Evolutionary conservation across 306 rosid genomes (phyloP).

Genomic region (Sesbania bispinosa): DNA sequence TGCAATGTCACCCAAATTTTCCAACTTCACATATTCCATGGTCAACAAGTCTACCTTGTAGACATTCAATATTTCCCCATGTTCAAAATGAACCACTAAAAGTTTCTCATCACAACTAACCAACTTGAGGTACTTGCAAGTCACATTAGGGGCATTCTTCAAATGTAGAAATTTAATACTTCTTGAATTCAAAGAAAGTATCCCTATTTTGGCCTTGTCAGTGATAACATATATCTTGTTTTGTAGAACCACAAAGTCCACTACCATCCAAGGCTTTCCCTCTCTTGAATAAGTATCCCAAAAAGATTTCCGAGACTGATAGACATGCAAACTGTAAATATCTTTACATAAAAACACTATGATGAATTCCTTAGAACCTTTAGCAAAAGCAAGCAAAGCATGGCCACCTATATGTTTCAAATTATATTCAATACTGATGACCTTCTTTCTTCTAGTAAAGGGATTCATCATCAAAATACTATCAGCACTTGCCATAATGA

Average conservation of each 20-base stretch:
- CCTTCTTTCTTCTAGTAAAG: neutral
- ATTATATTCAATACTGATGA: neutral
- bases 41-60: neutral
- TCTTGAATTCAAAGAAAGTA: neutral
- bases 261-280: neutral
- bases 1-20: neutral
- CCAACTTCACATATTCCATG: neutral
- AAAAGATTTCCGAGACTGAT: neutral
- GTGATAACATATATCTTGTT: neutral
- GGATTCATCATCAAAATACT: neutral
- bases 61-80: neutral
- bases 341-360: neutral
- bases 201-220: neutral
- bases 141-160: neutral
- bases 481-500: neutral
- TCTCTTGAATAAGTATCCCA: neutral
- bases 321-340: neutral
- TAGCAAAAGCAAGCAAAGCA: neutral
- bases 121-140: neutral
- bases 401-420: too few relatives aligned
- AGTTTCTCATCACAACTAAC: neutral
- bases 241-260: neutral
- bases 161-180: neutral
- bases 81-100: constrained; percentile 7
- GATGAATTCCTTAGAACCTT: neutral